Conservation (phyloP, 2,329 filamentous ascomycete genomes). For the Exophiala sideris region DNA sequence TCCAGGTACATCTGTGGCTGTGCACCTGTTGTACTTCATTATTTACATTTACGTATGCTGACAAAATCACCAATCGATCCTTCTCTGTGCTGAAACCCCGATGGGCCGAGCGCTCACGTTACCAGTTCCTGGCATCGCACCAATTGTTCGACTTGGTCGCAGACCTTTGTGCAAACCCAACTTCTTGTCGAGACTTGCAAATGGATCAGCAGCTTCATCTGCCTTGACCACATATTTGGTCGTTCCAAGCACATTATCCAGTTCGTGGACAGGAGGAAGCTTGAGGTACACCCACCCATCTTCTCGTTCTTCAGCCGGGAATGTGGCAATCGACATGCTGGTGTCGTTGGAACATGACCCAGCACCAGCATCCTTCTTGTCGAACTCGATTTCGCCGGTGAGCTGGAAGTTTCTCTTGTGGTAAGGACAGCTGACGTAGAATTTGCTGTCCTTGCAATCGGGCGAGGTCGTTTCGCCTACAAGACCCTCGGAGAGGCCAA, state of each 20-base stretch:
- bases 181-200: conserved; percentile 55
- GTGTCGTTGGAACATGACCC: conserved; percentile 74
- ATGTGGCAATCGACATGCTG: conserved; percentile 75
- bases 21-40: background rate
- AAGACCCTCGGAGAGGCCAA: conserved; percentile 81
- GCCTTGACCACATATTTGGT: conserved; percentile 73
- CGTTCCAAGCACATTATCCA: conserved; percentile 76
- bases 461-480: conserved; percentile 58
- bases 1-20: too few species aligned
- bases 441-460: conserved; percentile 51
- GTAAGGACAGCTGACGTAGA: conserved; percentile 84
- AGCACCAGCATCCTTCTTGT: conserved; percentile 38
- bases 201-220: conserved; percentile 60
- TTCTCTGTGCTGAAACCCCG: conserved; percentile 20
- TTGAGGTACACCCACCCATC: conserved; percentile 79
- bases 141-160: conserved; percentile 50
- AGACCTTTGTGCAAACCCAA: conserved; percentile 44
- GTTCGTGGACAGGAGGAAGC: conserved; percentile 74
- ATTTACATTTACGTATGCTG: background rate
- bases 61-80: conserved; percentile 27
- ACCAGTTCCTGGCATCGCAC: conserved; percentile 26
- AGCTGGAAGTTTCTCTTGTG: conserved; percentile 90
- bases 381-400: conserved; percentile 47
- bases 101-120: conserved; percentile 21
- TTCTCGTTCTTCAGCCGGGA: conserved; percentile 68